A percentile compares a stretch with the other conserved stretches of the same genome.
phyloP scores from a whole-genome alignment of 345 rosid genomes.

The Salix exigua region DNA sequence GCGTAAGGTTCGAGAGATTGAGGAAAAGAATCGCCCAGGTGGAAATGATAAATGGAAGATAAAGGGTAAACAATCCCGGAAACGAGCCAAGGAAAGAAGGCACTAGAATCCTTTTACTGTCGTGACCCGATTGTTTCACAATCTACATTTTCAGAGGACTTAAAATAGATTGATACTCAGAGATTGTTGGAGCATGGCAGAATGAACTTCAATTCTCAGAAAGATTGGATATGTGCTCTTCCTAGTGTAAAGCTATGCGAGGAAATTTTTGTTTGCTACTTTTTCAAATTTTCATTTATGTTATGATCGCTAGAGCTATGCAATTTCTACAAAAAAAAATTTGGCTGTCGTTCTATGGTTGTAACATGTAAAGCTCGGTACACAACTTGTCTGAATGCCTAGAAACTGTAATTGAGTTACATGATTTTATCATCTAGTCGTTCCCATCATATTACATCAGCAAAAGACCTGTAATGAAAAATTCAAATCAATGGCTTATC shows the following conservation, averaged over 20 bases:
- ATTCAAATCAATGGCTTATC: not conserved
- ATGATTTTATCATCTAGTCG: not conserved
- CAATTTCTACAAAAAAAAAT: too few relatives aligned
- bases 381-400: not conserved
- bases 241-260: not conserved
- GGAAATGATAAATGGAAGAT: constrained; percentile 80
- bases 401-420: not conserved
- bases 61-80: constrained; percentile 48
- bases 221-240: not conserved
- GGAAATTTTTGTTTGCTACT: not conserved
- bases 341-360: not conserved
- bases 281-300: not conserved
- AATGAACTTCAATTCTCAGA: not conserved
- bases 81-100: constrained; percentile 60
- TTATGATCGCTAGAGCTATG: not conserved
- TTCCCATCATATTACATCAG: too few relatives aligned
- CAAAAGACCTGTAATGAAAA: too few relatives aligned
- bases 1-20: constrained; percentile 84
- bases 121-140: not conserved
- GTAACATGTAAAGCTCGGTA: not conserved
- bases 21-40: constrained; percentile 50
- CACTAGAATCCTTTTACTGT: constrained; percentile 15
- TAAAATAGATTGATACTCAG: not conserved
- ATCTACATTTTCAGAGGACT: not conserved
- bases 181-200: not conserved